Conservation (phyloP, 2,329 filamentous ascomycete species). For the Neofusicoccum parvum region DNA sequence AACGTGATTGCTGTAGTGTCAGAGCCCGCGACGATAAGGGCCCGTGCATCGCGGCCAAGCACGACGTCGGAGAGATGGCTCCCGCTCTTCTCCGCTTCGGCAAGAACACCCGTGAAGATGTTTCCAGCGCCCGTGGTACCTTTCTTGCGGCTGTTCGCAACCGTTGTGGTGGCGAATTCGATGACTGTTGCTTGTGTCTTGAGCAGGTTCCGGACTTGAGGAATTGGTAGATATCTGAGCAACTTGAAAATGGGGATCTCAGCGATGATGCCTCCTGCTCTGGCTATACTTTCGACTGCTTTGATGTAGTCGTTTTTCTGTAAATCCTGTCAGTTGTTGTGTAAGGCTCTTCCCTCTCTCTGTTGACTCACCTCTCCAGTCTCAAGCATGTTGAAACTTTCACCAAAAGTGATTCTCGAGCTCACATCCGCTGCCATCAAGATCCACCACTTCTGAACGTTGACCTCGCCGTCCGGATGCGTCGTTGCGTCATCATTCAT, state of each 20-base stretch:
- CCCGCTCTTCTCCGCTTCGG: constrained; percentile 35
- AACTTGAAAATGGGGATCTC: constrained; percentile 39
- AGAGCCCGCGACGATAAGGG: constrained; percentile 37
- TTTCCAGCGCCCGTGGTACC: constrained; percentile 34
- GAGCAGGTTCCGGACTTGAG: constrained; percentile 35
- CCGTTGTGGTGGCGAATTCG: constrained; percentile 33
- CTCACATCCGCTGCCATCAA: constrained; percentile 45
- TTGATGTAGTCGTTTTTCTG: constrained; percentile 39
- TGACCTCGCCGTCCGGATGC: constrained; percentile 29
- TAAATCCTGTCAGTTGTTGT: not conserved
- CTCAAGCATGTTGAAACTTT: constrained; percentile 43
- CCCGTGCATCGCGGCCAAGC: constrained; percentile 29
- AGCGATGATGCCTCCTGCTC: constrained; percentile 38
- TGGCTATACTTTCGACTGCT: constrained; percentile 38
- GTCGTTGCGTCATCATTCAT: constrained; percentile 31
- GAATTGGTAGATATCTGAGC: constrained; percentile 28
- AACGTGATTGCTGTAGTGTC: constrained; percentile 38
- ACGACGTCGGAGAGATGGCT: constrained; percentile 34
- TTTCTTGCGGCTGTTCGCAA: constrained; percentile 33
- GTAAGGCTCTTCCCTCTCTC: not conserved
- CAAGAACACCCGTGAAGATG: constrained; percentile 38
- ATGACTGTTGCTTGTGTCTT: constrained; percentile 36
- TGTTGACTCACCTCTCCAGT: constrained; percentile 32
- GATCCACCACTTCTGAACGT: constrained; percentile 42
- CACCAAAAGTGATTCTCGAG: constrained; percentile 42